Evolutionary conservation across 2,329 filamentous ascomycete genomes (phyloP), one percentile per base, ranked within the genome.

Genomic region (Claviceps lovelessii): DNA sequence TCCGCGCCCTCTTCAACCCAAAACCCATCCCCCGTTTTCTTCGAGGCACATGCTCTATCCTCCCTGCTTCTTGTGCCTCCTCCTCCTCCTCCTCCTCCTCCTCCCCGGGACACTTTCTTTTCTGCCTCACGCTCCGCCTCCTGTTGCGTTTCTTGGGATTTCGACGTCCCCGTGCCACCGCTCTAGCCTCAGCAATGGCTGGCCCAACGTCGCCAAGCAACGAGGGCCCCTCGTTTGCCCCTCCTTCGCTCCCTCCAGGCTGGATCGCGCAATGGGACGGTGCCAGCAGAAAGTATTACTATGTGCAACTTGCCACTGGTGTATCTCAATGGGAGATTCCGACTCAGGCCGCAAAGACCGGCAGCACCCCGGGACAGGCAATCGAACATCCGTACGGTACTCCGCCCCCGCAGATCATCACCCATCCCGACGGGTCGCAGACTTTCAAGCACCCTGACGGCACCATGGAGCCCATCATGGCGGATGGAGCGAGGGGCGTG

Each of bases 251-350:
- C 53, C 82, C 82, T 51, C 70, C 79, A 13, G 82, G 82, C 63
- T 85, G 82, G 82, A 85, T 84, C 63, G 80, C 81, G 56, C 82
- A 85, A 70, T 85, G 82, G 82, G 82, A 85, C 64, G 78, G 76
- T 58, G 65, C 74, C 55, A 80, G 75, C 67, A 78, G 74, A 66
- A 84, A 84, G 67, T 85, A 85, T 66, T 85, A 85, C 68, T 85
- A 80, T 66, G 84, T 88, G 52, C 83, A 87, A 68, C 78, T 88
- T 54, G 83, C 81, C 53, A 87, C 84, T 8, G 84, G 84, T 50
- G 75, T 80, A 42, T 86, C 84, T 58, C 84, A 87, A 68, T 88
- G 85, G 84, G 84, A 87, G n/a, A 76, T 78, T 37, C 84, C 84
- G 37, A 86, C 80, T 15, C 74, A 80, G 56, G 76, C 83, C 51